phyloP scores from a whole-genome alignment of 2,329 filamentous ascomycete species.

The Myrmaecium sp. region DNA sequence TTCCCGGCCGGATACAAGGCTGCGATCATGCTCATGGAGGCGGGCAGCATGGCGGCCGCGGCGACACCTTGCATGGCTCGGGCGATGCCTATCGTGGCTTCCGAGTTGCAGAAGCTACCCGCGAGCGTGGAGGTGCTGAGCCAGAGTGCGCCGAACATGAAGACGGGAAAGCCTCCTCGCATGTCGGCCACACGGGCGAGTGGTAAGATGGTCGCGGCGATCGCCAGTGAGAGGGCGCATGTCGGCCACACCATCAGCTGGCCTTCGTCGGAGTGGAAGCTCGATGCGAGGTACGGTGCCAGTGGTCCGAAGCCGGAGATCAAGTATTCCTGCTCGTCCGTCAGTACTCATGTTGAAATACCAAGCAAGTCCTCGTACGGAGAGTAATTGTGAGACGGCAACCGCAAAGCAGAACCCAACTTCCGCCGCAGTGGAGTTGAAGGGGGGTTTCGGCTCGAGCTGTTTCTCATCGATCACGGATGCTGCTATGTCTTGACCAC shows the following conservation, averaged over 20 bases:
- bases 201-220: slow-evolving; percentile 18
- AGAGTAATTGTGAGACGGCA: slow-evolving; percentile 11
- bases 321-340: slow-evolving; percentile 40
- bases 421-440: slow-evolving; percentile 36
- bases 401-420: slow-evolving; percentile 37
- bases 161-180: slow-evolving; percentile 46
- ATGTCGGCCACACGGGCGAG: slow-evolving; percentile 43
- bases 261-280: slow-evolving; percentile 51
- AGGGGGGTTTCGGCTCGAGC: too few species aligned
- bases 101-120: slow-evolving; percentile 51
- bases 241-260: slow-evolving; percentile 27
- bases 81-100: slow-evolving; percentile 54
- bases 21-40: slow-evolving; percentile 1
- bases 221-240: slow-evolving; percentile 19
- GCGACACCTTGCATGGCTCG: slow-evolving; percentile 58
- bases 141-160: slow-evolving; percentile 46
- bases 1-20: slow-evolving; percentile 1
- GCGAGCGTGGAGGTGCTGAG: slow-evolving; percentile 51
- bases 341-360: not conserved
- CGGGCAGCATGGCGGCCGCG: slow-evolving; percentile 1
- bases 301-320: slow-evolving; percentile 58
- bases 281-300: slow-evolving; percentile 44
- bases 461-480: too few species aligned
- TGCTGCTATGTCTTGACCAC: too few species aligned
- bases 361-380: slow-evolving; percentile 2